Base-by-base conservation (phyloP, 1,284 basidiomycete species). In the Jaminaea rosea region DNA sequence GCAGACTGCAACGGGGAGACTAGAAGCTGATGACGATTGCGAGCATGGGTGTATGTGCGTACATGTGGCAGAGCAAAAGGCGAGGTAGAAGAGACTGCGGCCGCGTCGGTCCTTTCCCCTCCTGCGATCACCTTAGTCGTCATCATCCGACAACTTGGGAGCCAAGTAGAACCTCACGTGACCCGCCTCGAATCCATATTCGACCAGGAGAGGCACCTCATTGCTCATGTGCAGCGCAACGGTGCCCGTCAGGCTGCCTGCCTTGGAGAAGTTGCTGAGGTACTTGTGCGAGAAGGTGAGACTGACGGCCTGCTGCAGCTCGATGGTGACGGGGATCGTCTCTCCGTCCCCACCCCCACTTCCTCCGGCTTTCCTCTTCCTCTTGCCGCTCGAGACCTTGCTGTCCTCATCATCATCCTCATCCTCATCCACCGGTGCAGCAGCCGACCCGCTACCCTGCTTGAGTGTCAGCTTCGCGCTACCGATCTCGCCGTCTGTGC, bases 211-310 rank as follows among this genome's bases (percentile, higher is more conserved):
- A 17, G 63, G 63, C 8, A 70, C 63, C 44, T 72, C 68, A 55
- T 66, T 61, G 47, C 52, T 59, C 62, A 65, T 65, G 58, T 75
- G 65, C 44, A 76, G 63, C 48, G 67, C 80, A 32, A 91, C 88
- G 24, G 79, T 80, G 58, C 80, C 80, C 13, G 84, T 82, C 32
- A 99, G 78, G 17, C 84, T 81, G 0, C 86, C 80, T 58, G 87
- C 89, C 80, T 97, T 98, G 55, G 90, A 84, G 75, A 99, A 99
- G 79, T 96, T 96, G 75, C 87, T 83, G 26, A 99, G 83, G 77
- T 98, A 99, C 77, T 98, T 97, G 70, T 97, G 80, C 31, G 87
- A 90, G 79, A 99, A 99, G 1, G 91, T 97, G 51, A 98, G 80
- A 36, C 84, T 84, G 61, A 98, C 93, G 63, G 88, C 84, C 75